These are phyloP conservation scores for Tolypocladium amazonense DNA, from an alignment of 2,329 filamentous ascomycete species.

Conservation along the genomic window DNA sequence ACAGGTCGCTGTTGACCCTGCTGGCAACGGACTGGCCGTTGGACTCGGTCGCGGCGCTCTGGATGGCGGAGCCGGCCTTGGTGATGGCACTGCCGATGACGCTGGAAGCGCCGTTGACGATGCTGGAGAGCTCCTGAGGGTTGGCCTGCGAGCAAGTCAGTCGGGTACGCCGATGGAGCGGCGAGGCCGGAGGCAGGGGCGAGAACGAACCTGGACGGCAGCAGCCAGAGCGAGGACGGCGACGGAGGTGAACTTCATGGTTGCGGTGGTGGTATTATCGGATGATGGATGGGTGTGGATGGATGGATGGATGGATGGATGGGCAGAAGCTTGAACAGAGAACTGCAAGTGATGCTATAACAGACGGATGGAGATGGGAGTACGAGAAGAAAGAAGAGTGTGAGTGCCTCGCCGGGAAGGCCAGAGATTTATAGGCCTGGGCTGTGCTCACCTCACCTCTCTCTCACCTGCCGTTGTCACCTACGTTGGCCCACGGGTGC, in stretches of 20 bases:
- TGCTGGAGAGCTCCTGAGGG: neutral
- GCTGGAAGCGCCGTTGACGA: neutral
- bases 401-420: neutral
- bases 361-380: neutral
- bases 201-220: conserved; percentile 16
- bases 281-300: neutral
- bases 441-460: neutral
- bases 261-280: conserved; percentile 2
- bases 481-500: too few species aligned
- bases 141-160: neutral
- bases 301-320: neutral
- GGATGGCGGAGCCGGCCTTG: neutral
- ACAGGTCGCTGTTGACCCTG: conserved; percentile 2
- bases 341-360: neutral
- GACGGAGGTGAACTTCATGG: conserved; percentile 27
- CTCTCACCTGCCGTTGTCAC: neutral
- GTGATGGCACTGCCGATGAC: conserved; percentile 1
- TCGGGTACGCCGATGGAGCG: neutral
- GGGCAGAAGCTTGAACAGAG: neutral
- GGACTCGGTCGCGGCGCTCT: neutral
- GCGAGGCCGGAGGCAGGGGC: too few species aligned
- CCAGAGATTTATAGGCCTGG: neutral
- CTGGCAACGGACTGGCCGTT: conserved; percentile 4
- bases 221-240: conserved; percentile 20
- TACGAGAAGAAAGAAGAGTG: neutral